These are phyloP conservation scores for Trichoderma sp. DNA, from an alignment of 2,329 filamentous ascomycete species.

Conservation along the genomic window DNA sequence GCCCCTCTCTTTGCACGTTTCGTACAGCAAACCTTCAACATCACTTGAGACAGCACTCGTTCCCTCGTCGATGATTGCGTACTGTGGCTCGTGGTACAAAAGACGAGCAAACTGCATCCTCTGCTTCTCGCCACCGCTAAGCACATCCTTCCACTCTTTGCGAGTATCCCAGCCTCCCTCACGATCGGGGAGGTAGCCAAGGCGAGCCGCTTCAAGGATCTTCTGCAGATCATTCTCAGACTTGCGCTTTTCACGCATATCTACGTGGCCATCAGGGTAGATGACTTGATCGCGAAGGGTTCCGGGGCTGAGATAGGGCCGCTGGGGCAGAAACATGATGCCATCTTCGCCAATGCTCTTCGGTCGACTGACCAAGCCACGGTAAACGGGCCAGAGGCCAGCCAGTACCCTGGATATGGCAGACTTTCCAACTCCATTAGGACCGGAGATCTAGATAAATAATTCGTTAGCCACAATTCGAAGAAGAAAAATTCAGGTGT, in stretches of 20 bases:
- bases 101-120: constrained; percentile 87
- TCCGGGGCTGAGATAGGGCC: constrained; percentile 88
- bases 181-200: constrained; percentile 87
- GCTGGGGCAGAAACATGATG: constrained; percentile 97
- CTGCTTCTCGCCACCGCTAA: constrained; percentile 98
- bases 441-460: constrained; percentile 71
- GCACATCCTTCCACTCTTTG: constrained; percentile 98
- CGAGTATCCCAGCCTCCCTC: constrained; percentile 96
- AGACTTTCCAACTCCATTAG: constrained; percentile 93
- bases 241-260: constrained; percentile 83
- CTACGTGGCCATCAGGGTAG: constrained; percentile 91
- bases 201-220: constrained; percentile 78
- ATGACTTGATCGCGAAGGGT: constrained; percentile 97
- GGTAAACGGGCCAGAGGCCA: constrained; percentile 94
- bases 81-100: constrained; percentile 92
- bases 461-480: neutral
- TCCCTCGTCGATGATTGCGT: constrained; percentile 93
- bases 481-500: neutral
- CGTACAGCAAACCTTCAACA: constrained; percentile 91
- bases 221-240: constrained; percentile 77
- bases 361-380: constrained; percentile 86
- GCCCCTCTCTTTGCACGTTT: constrained; percentile 87
- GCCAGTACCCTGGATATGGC: constrained; percentile 86
- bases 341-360: constrained; percentile 81
- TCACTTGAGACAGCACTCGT: constrained; percentile 93